These are phyloP conservation scores for Zizania latifolia DNA, from an alignment of 176 grass and related monocot species.

Conservation along the genomic window DNA sequence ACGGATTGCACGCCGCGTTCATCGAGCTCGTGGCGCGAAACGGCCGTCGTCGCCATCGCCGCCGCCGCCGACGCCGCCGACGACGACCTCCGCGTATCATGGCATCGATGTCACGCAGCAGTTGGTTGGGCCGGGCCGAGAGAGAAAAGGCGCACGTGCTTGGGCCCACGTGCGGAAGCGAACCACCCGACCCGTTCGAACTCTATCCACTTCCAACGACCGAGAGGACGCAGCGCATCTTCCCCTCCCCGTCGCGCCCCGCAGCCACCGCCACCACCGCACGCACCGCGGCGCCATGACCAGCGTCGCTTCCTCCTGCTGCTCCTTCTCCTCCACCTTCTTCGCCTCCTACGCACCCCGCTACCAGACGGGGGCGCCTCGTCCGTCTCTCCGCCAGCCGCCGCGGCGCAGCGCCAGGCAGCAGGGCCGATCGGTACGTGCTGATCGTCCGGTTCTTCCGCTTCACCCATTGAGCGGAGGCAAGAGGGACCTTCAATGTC, in stretches of 20 bases:
- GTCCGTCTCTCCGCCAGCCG: background rate
- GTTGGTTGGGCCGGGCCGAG: background rate
- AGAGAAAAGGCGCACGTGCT: background rate
- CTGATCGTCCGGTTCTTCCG: no score
- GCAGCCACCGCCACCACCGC: background rate
- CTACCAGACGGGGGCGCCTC: background rate
- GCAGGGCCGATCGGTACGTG: slow-evolving; percentile 5
- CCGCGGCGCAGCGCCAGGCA: background rate
- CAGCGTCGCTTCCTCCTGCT: background rate
- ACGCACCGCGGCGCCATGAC: slow-evolving; percentile 39
- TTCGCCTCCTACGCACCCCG: background rate
- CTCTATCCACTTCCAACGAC: slow-evolving; percentile 42
- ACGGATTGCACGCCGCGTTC: background rate
- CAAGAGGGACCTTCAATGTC: no score
- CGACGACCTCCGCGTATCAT: background rate
- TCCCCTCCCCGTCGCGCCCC: background rate
- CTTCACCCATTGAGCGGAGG: no score
- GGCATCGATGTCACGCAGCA: background rate
- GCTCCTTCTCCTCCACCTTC: slow-evolving; percentile 14
- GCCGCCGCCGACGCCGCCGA: no score
- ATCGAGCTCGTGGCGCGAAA: background rate
- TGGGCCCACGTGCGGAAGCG: no score
- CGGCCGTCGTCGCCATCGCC: no score
- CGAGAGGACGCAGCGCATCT: background rate
- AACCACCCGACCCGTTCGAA: background rate